Base-by-base conservation (phyloP, 2,329 filamentous ascomycete species). In the Drechmeria coniospora region DNA sequence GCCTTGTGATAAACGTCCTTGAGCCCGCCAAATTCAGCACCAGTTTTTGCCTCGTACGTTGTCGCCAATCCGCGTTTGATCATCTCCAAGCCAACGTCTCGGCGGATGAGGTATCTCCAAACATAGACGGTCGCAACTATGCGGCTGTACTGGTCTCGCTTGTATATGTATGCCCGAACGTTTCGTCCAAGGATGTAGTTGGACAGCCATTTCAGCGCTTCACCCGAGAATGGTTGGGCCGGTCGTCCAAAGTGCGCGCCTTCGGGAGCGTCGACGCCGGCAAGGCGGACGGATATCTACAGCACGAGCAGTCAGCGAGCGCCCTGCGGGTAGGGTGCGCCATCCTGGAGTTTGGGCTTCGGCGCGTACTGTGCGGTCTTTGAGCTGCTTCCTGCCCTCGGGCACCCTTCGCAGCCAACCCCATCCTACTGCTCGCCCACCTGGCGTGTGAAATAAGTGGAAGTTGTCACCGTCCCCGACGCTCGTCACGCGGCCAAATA, bases 391-490 rank as follows among this genome's bases (percentile, higher is more conserved):
- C 46, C 67, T 77, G 32, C 65, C 70, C 9, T 57, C 63, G 1
- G 84, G 86, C 6, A 93, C 65, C 32, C 56, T 74, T 44, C 83
- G 76, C 37, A 90, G 46, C 83, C 82, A 92, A n/a, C 79, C 84
- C 90, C 90, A 98, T 29, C 90, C 90, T 8, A 78, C 67, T 28
- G 86, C 53, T 38, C 74, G 67, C 8, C 90, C 90, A n/a, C 87
- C 87, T 0, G 90, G 90, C 0, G 84, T 95, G 51, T 98, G 90
- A 50, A 79, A 98, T 26, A 98, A 52, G 41, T 90, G 79, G 51
- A 98, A 94, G 48, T 87, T 87, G 53, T 98, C 90, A 4, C 84
- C 92, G 63, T 98, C 90, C 23, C 92, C 90, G 15, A 98, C 90
- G 41, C 80, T 84, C 9, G 87, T 94, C 23, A 95, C 90, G 35